Conservation (phyloP, 2,329 filamentous ascomycete genomes). For the Sporothrix mexicana region DNA sequence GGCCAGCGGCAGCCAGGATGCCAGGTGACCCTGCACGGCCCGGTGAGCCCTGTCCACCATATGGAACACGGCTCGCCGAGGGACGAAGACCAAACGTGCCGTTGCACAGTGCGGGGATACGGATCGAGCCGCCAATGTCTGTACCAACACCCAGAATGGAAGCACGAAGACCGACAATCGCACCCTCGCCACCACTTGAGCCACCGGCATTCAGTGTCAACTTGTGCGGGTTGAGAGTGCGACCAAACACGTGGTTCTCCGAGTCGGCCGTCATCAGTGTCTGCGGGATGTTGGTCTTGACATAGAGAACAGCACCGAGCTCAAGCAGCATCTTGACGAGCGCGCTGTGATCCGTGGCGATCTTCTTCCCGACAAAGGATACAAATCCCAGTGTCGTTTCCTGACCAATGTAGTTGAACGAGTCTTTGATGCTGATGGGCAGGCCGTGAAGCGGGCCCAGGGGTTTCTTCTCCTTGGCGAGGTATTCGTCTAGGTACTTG, state of each 20-base stretch:
- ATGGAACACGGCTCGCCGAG: conserved; percentile 1
- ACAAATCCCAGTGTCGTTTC: conserved; percentile 23
- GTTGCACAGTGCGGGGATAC: conserved; percentile 44
- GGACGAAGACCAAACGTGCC: conserved; percentile 44
- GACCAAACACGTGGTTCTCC: conserved; percentile 46
- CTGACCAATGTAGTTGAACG: conserved; percentile 25
- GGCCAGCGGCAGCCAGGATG: conserved; percentile 18
- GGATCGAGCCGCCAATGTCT: conserved; percentile 42
- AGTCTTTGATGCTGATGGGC: conserved; percentile 44
- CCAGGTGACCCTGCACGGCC: background rate
- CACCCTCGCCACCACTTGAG: conserved; percentile 48
- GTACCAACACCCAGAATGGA: conserved; percentile 46
- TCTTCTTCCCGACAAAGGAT: conserved; percentile 14
- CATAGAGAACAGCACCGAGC: conserved; percentile 41
- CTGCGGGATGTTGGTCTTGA: conserved; percentile 40
- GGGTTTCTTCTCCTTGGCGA: conserved; percentile 42
- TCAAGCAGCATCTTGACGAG: conserved; percentile 40
- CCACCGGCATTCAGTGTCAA: conserved; percentile 45
- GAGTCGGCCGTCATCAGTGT: conserved; percentile 40
- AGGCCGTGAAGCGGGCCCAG: conserved; percentile 51
- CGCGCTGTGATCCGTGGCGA: conserved; percentile 35
- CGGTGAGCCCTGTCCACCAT: conserved; percentile 12
- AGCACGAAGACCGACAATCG: conserved; percentile 45
- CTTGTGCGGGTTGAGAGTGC: conserved; percentile 47
- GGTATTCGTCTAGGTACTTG: conserved; percentile 44